Percentiles rank a stretch among this genome's conserved stretches.
phyloP scores from a whole-genome alignment of 345 rosid genomes.

The Dovyalis caffra region DNA sequence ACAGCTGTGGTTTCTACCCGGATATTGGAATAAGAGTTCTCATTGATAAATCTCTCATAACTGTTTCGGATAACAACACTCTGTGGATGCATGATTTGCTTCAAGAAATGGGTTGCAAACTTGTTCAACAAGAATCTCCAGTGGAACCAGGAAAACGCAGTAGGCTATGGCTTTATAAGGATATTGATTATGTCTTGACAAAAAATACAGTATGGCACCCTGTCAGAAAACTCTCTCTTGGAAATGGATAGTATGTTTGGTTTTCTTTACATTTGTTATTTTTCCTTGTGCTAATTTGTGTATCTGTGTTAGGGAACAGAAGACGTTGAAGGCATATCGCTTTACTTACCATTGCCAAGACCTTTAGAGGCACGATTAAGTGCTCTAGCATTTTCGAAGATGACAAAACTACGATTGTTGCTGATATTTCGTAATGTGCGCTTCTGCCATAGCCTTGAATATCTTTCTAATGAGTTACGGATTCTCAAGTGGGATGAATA shows the following conservation, averaged over 20 bases:
- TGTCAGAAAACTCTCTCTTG: neutral
- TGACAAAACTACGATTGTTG: constrained; percentile 32
- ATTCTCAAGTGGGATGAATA: constrained; percentile 17
- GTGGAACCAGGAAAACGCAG: constrained; percentile 33
- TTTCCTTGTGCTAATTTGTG: neutral
- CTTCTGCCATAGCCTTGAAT: neutral
- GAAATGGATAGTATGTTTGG: neutral
- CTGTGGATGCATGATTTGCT: constrained; percentile 8
- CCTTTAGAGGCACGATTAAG: constrained; percentile 18
- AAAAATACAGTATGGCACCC: constrained; percentile 20
- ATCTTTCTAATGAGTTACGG: no score
- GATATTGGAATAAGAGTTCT: constrained; percentile 5
- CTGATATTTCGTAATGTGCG: constrained; percentile 21
- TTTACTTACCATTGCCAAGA: constrained; percentile 15
- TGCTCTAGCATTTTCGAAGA: constrained; percentile 24
- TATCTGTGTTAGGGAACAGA: constrained; percentile 29
- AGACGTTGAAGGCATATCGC: constrained; percentile 29
- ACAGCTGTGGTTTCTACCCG: constrained; percentile 13
- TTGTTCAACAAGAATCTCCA: constrained; percentile 26
- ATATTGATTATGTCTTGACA: constrained; percentile 22
- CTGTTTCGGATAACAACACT: neutral
- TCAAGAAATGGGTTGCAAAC: neutral
- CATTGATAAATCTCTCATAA: constrained; percentile 5
- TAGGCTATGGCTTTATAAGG: constrained; percentile 28
- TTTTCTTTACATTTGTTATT: neutral